A percentile compares a stretch with the other conserved stretches of the same genome.
Conservation (phyloP, 495 filamentous ascomycete species). For the Tuber indicum region DNA sequence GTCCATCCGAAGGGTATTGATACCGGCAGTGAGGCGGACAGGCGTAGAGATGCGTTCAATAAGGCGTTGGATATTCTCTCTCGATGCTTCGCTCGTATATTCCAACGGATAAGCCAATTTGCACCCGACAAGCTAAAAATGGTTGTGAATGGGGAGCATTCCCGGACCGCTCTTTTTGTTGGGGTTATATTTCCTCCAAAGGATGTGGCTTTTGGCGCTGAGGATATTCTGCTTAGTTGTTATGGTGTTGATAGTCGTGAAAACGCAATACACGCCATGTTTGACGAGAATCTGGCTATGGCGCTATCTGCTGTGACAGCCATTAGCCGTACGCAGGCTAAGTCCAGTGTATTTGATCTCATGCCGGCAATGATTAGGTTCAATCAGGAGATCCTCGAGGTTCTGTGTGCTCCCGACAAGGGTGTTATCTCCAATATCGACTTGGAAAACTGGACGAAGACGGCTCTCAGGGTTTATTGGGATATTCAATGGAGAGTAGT, state of each 20-base stretch:
- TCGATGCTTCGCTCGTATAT: conserved; percentile 24
- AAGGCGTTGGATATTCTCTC: conserved; percentile 23
- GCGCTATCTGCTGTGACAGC: conserved; percentile 32
- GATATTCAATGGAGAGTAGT: conserved; percentile 69
- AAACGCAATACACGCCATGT: conserved; percentile 39
- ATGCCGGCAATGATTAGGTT: conserved; percentile 65
- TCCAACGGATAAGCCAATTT: conserved; percentile 33
- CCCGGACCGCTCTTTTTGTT: conserved; percentile 29
- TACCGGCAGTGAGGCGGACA: conserved; percentile 15
- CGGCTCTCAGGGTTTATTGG: conserved; percentile 70
- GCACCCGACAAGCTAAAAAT: conserved; percentile 16
- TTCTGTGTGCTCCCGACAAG: conserved; percentile 71
- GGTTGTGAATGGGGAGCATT: conserved; percentile 26
- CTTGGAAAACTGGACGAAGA: conserved; percentile 54
- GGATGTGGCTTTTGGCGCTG: conserved; percentile 34
- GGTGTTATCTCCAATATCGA: conserved; percentile 67
- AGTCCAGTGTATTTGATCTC: conserved; percentile 58
- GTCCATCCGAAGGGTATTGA: conserved; percentile 3
- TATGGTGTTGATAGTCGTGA: conserved; percentile 37
- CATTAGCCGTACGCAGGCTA: conserved; percentile 31
- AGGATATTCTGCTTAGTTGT: conserved; percentile 32
- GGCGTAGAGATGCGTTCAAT: conserved; percentile 33
- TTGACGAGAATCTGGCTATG: conserved; percentile 35
- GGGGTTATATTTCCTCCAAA: conserved; percentile 32
- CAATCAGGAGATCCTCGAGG: conserved; percentile 66